Percentiles rank a stretch among this genome's conserved stretches.
phyloP scores from a whole-genome alignment of 164 flowering plant species.

The Vitis riparia region DNA sequence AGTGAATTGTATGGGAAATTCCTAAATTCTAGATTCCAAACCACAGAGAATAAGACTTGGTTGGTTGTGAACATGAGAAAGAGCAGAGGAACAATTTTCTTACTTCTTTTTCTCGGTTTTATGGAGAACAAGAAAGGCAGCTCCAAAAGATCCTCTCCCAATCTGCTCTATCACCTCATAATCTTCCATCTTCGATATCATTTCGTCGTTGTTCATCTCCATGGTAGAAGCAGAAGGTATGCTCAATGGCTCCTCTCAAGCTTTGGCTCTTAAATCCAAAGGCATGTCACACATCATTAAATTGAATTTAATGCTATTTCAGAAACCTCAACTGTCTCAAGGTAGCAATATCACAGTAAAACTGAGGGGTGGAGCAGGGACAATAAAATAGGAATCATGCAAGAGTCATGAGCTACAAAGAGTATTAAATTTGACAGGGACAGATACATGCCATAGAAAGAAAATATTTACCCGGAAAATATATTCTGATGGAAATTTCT shows the following conservation, averaged over 20 bases:
- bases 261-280: too few relatives aligned
- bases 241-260: too few relatives aligned
- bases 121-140: slow-evolving; percentile 74
- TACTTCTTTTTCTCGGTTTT: slow-evolving; percentile 62
- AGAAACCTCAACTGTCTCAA: slow-evolving; percentile 7
- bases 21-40: neutral
- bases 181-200: slow-evolving; percentile 59
- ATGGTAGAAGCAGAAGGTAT: slow-evolving; percentile 11
- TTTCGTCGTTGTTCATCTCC: slow-evolving; percentile 44
- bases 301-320: slow-evolving; percentile 10
- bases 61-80: neutral
- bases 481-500: neutral
- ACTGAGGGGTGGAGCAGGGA: neutral
- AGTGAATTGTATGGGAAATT: too few relatives aligned
- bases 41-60: neutral
- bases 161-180: slow-evolving; percentile 88
- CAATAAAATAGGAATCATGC: slow-evolving; percentile 9
- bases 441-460: neutral
- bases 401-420: slow-evolving; percentile 3
- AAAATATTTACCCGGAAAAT: slow-evolving; percentile 2
- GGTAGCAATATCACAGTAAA: slow-evolving; percentile 7
- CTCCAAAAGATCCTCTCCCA: slow-evolving; percentile 83
- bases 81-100: slow-evolving; percentile 6
- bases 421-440: slow-evolving; percentile 14
- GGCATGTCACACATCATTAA: slow-evolving; percentile 1